Evolutionary conservation across 1,284 basidiomycete species (phyloP), one percentile per base, ranked within the genome.

Genomic region (Pascua sp.): DNA sequence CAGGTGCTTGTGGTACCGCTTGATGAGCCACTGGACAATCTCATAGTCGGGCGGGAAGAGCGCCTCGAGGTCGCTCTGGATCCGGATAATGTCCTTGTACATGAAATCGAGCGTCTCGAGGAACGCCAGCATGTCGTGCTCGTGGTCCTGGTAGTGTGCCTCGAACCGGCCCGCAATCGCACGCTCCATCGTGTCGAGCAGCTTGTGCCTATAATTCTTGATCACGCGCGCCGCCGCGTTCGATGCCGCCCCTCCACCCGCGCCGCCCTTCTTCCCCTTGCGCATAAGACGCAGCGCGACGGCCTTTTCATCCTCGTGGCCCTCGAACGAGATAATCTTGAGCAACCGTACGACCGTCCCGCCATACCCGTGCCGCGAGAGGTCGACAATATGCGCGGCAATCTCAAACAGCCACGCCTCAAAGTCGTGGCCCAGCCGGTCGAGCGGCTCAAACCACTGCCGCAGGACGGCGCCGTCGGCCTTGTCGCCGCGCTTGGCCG

Each of bases 11-110:
- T 98, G 96, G 72, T 98, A 98, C 67, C 90, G 88, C 65, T 90
- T 88, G 67, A 96, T 83, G 73, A 86, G 93, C 57, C 86, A 84
- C 15, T 86, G 82, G 71, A 89, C 87, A 60, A 97, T 89, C 52
- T 97, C 87, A 77, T 90, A 95, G 68, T 90, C 90, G 42, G 85
- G 79, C n/a, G 96, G 95, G 77, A 98, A 98, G 69, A 91, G 91
- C 1, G 87, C 87, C 12, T 86, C 87, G 56, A 98, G 84, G 61
- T 92, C 87, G 68, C 85, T 85, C 75, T 95, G 88, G 62, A 98
- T 88, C 39, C 89, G 85, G 59, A 93, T 88, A 65, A 98, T 83
- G 73, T 98, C 96, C 69, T 96, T 87, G 78, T 94, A 98, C 67
- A 98, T 85, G 91, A 93, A 98, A 13, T 70, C 78, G 12, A 97